phyloP scores from a whole-genome alignment of 257 asterid species.

The Solanum peruvianum region DNA sequence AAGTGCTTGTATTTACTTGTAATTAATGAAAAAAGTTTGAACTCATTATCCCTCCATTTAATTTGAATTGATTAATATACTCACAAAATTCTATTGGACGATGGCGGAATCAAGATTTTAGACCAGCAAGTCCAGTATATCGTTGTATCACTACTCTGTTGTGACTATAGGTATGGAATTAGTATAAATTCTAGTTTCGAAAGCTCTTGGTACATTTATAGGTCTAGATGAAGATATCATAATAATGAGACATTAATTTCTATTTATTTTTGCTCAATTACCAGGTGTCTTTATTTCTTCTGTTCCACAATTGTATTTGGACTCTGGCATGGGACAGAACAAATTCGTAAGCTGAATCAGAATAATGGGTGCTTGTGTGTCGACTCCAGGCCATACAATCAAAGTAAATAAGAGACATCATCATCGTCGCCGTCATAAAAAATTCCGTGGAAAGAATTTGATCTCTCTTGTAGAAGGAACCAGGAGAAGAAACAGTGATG shows the following conservation, averaged over 20 bases:
- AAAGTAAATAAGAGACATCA: conserved; percentile 35
- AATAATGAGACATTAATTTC: not conserved
- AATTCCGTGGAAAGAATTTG: conserved; percentile 26
- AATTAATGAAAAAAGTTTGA: not conserved
- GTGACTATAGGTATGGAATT: not conserved
- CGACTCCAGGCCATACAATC: conserved; percentile 28
- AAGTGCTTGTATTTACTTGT: not conserved
- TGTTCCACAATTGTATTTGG: not conserved
- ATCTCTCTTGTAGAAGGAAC: conserved; percentile 26
- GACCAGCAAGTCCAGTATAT: not conserved
- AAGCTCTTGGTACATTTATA: not conserved
- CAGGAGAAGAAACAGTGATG: conserved; percentile 44
- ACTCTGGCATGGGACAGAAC: not conserved
- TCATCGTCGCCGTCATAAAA: conserved; percentile 23
- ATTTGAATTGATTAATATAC: not conserved
- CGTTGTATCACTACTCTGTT: not conserved
- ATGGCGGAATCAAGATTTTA: not conserved
- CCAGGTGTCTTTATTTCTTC: not conserved
- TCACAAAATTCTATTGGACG: not conserved
- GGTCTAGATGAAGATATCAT: not conserved
- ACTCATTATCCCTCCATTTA: not conserved
- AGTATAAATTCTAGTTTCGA: not conserved
- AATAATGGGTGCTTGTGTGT: conserved; percentile 80
- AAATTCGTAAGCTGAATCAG: conserved; percentile 19
- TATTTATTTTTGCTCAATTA: not conserved